Evolutionary conservation across 257 asterid genomes (phyloP).

Genomic region (Nicotiana undulata): DNA sequence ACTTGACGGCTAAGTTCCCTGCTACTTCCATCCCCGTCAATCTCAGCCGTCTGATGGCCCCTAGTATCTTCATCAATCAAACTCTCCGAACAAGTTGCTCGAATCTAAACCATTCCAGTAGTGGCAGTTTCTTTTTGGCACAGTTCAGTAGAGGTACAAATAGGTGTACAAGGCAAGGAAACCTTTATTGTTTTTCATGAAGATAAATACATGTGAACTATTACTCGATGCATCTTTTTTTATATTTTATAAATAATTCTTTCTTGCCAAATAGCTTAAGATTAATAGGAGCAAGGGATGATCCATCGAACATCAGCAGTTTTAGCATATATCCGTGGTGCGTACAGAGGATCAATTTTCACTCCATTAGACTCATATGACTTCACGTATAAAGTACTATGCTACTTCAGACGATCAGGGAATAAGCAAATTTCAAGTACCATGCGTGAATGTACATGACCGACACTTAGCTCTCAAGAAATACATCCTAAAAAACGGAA

Average conservation of each 20-base stretch:
- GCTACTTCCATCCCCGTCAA: no score
- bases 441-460: not conserved
- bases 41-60: no score
- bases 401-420: not conserved
- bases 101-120: no score
- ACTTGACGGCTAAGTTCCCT: no score
- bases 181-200: not conserved
- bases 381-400: not conserved
- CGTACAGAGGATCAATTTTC: not conserved
- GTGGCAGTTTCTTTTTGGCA: not conserved
- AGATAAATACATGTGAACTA: not conserved
- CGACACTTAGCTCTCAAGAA: not conserved
- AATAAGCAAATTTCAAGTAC: not conserved
- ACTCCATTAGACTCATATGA: not conserved
- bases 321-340: not conserved
- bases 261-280: not conserved
- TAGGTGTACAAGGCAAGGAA: not conserved
- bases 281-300: not conserved
- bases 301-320: not conserved
- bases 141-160: not conserved
- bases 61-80: no score
- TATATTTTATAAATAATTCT: not conserved
- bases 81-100: no score
- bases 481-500: constrained; percentile 2
- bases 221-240: not conserved